Percentiles rank a stretch among this genome's conserved stretches.
Conservation (phyloP, 2,329 filamentous ascomycete genomes). For the Stenocarpella maydis region DNA sequence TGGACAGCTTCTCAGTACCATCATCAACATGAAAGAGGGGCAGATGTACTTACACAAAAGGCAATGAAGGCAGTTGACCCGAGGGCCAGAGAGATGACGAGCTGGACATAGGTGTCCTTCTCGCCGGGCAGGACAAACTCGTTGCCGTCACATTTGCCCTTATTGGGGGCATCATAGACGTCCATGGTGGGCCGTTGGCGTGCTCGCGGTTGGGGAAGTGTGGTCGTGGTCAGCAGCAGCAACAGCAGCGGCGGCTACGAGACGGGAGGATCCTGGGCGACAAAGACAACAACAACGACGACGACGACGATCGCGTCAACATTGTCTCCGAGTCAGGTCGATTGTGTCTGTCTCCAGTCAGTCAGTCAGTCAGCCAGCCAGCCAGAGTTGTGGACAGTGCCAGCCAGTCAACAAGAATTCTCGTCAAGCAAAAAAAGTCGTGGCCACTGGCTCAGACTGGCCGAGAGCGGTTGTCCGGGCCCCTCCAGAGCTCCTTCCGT, state of each 20-base stretch:
- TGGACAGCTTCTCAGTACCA: conserved; percentile 5
- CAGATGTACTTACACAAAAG: conserved; percentile 72
- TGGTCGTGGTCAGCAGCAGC: conserved; percentile 14
- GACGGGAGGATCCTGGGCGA: conserved; percentile 9
- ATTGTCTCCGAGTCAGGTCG: too few species aligned
- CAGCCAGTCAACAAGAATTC: conserved; percentile 19
- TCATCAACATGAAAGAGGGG: not conserved
- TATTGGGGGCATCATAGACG: conserved; percentile 28
- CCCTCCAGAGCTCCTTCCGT: conserved; percentile 27
- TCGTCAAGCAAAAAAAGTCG: not conserved
- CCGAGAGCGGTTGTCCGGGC: not conserved
- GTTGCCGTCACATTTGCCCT: conserved; percentile 36
- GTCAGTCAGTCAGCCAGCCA: too few species aligned
- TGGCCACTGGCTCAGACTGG: not conserved
- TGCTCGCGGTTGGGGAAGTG: not conserved
- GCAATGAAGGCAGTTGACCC: conserved; percentile 75
- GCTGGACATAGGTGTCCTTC: conserved; percentile 68
- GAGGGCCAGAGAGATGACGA: conserved; percentile 74
- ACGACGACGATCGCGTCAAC: conserved; percentile 7
- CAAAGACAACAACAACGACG: conserved; percentile 2
- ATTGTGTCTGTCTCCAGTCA: not conserved
- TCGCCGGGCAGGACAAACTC: conserved; percentile 46
- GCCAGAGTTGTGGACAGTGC: not conserved
- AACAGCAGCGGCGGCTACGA: not conserved
- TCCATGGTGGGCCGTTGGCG: conserved; percentile 25